phyloP scores from a whole-genome alignment of 257 asterid genomes.

The Verbena officinalis region DNA sequence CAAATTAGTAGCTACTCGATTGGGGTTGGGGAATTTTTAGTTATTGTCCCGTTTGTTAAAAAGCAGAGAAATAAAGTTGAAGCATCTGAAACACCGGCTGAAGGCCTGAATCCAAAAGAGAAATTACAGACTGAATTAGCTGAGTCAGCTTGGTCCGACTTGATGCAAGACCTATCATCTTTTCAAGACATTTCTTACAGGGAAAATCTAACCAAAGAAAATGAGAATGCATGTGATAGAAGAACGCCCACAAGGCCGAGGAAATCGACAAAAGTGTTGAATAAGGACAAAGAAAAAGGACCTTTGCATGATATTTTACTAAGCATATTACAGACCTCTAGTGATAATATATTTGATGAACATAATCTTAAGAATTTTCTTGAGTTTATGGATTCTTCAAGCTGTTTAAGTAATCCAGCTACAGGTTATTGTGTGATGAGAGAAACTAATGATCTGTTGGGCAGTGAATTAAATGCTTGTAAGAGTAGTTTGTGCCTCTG shows the following conservation, averaged over 20 bases:
- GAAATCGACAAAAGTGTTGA: constrained; percentile 42
- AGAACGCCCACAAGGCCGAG: constrained; percentile 33
- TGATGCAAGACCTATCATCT: constrained; percentile 73
- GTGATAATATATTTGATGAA: constrained; percentile 45
- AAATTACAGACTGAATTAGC: constrained; percentile 46
- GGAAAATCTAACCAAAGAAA: constrained; percentile 37
- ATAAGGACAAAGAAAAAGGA: constrained; percentile 36
- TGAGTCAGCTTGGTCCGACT: constrained; percentile 73
- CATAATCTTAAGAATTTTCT: constrained; percentile 44
- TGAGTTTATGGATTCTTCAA: constrained; percentile 50
- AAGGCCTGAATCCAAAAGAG: constrained; percentile 27
- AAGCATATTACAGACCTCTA: constrained; percentile 47
- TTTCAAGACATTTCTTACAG: constrained; percentile 31
- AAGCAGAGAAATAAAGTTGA: constrained; percentile 48
- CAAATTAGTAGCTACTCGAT: constrained; percentile 49
- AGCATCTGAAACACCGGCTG: constrained; percentile 35
- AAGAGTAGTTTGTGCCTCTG: constrained; percentile 54
- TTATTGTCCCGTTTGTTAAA: constrained; percentile 67
- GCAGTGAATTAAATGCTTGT: constrained; percentile 36
- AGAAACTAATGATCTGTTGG: constrained; percentile 33
- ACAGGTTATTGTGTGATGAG: constrained; percentile 58
- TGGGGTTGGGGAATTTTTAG: constrained; percentile 65
- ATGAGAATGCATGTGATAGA: constrained; percentile 31
- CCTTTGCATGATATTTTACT: constrained; percentile 41
- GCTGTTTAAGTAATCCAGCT: constrained; percentile 60